A percentile compares a stretch with the other conserved stretches of the same genome.
phyloP scores from a whole-genome alignment of 1,139 yeast species.

The Eremothecium cymbalariae region DNA sequence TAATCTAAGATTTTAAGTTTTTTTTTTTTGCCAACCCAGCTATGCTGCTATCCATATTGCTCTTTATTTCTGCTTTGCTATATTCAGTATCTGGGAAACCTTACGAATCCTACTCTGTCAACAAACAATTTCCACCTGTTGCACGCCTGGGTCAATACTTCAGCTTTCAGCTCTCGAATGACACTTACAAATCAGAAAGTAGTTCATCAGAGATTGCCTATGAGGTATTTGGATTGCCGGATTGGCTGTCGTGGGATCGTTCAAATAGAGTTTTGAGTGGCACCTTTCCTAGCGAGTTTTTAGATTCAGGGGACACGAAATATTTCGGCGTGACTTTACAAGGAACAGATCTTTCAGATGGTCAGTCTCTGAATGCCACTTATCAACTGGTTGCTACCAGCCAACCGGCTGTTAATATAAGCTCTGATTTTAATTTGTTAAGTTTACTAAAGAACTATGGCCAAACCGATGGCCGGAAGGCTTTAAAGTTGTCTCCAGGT shows the following conservation, averaged over 20 bases:
- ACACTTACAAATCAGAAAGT: constrained; percentile 53
- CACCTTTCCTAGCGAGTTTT: constrained; percentile 46
- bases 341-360: constrained; percentile 56
- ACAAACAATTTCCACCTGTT: constrained; percentile 78
- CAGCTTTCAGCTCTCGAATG: constrained; percentile 59
- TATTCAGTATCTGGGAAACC: constrained; percentile 31
- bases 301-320: constrained; percentile 34
- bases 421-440: constrained; percentile 36
- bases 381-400: constrained; percentile 55
- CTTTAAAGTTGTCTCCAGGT: constrained; percentile 68
- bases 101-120: constrained; percentile 68
- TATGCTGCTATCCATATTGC: too few relatives aligned
- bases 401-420: constrained; percentile 41
- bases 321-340: constrained; percentile 39
- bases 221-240: constrained; percentile 52
- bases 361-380: constrained; percentile 36
- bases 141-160: constrained; percentile 63
- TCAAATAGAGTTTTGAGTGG: constrained; percentile 59
- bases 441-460: constrained; percentile 51
- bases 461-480: constrained; percentile 62
- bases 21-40: too few relatives aligned
- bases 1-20: too few relatives aligned
- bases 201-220: constrained; percentile 42
- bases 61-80: too few relatives aligned
- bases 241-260: constrained; percentile 71